Conservation (phyloP, 1,284 basidiomycete species). For the Cryptococcus sp. region DNA sequence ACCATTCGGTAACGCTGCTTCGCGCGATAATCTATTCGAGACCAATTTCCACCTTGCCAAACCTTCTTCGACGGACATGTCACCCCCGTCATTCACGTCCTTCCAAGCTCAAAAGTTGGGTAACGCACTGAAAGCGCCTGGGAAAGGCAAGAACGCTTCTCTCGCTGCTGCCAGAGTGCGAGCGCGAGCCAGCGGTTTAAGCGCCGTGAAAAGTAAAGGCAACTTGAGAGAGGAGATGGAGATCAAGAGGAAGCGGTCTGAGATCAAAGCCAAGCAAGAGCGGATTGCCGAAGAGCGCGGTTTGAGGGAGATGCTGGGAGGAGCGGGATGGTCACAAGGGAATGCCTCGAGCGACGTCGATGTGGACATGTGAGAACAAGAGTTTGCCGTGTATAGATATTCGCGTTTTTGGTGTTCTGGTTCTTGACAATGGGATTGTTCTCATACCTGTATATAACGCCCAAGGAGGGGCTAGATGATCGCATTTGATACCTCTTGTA, state of each 20-base stretch:
- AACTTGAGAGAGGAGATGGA: slow-evolving; percentile 31
- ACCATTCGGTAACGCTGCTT: slow-evolving; percentile 37
- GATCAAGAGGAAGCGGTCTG: slow-evolving; percentile 29
- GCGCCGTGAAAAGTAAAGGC: slow-evolving; percentile 31
- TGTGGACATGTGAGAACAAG: too few species aligned
- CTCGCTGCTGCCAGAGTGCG: slow-evolving; percentile 13
- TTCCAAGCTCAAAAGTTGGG: background rate
- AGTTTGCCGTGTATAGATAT: too few species aligned
- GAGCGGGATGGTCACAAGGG: background rate
- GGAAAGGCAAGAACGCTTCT: slow-evolving; percentile 1
- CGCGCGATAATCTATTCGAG: slow-evolving; percentile 31
- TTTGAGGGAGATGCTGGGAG: slow-evolving; percentile 41
- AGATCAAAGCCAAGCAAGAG: slow-evolving; percentile 39
- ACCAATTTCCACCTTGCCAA: slow-evolving; percentile 20
- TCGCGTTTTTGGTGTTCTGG: too few species aligned
- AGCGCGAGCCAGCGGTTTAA: slow-evolving; percentile 22
- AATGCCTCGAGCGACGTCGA: too few species aligned
- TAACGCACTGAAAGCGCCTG: background rate
- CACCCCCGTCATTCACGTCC: background rate
- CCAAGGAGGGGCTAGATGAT: too few species aligned
- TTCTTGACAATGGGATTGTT: too few species aligned
- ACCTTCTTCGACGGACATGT: slow-evolving; percentile 4
- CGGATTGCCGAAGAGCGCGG: slow-evolving; percentile 40
- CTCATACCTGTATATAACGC: too few species aligned
- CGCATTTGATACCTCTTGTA: too few species aligned